Conservation (phyloP, 1,284 basidiomycete species). For the Lignosus rhinocerotis region DNA sequence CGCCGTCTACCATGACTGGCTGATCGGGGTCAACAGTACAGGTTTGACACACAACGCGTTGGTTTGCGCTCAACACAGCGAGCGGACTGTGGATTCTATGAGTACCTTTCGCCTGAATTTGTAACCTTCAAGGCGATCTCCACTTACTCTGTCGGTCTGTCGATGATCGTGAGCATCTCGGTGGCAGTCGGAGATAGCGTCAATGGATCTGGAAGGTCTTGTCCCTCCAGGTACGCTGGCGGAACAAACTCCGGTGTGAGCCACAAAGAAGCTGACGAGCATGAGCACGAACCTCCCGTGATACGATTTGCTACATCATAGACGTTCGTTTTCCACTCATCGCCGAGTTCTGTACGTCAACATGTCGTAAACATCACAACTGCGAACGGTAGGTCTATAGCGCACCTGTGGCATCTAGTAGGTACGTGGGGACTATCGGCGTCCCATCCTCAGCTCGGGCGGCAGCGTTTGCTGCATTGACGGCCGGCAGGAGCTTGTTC, state of each 20-base stretch:
- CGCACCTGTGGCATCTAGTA: slow-evolving; percentile 79
- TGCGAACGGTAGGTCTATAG: slow-evolving; percentile 12
- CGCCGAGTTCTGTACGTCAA: slow-evolving; percentile 48
- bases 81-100: slow-evolving; percentile 46
- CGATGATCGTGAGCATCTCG: slow-evolving; percentile 47
- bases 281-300: slow-evolving; percentile 34
- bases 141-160: slow-evolving; percentile 51
- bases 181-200: slow-evolving; percentile 57
- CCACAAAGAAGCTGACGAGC: neutral
- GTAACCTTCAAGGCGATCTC: neutral
- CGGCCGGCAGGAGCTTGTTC: slow-evolving; percentile 85
- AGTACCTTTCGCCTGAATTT: neutral
- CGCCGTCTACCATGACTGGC: slow-evolving; percentile 76
- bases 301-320: slow-evolving; percentile 51
- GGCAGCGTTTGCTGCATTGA: slow-evolving; percentile 49
- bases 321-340: slow-evolving; percentile 61
- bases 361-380: neutral
- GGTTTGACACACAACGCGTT: slow-evolving; percentile 61
- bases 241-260: neutral
- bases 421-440: slow-evolving; percentile 45
- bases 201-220: slow-evolving; percentile 58
- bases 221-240: slow-evolving; percentile 60
- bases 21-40: slow-evolving; percentile 66
- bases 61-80: slow-evolving; percentile 56
- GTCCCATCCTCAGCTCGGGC: slow-evolving; percentile 20